These are phyloP conservation scores for Claviceps sp. DNA, from an alignment of 2,329 filamentous ascomycete genomes.

Conservation along the genomic window DNA sequence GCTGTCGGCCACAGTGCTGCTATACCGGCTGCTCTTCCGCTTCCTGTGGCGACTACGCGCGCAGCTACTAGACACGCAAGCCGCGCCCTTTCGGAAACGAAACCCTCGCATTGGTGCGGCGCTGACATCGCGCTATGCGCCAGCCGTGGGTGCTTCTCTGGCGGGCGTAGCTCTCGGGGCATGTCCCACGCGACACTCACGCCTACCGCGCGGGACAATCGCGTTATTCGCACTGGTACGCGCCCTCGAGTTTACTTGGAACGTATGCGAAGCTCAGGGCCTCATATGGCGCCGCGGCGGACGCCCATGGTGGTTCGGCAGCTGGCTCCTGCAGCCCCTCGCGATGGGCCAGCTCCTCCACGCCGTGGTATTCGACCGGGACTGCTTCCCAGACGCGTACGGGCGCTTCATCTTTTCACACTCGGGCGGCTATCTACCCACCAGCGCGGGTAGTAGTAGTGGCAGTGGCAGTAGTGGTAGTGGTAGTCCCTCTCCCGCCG, in stretches of 20 bases:
- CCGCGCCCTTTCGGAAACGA: constrained; percentile 64
- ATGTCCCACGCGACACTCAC: constrained; percentile 35
- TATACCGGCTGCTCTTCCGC: constrained; percentile 80
- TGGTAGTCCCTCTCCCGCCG: constrained; percentile 42
- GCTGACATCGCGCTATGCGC: constrained; percentile 71
- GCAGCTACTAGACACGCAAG: constrained; percentile 67
- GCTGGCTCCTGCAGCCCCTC: constrained; percentile 68
- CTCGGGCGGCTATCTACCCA: constrained; percentile 62
- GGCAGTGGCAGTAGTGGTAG: too few relatives aligned
- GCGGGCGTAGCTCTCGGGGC: constrained; percentile 74
- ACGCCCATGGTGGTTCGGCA: constrained; percentile 70
- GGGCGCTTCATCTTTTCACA: constrained; percentile 50
- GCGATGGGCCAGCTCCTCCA: constrained; percentile 66
- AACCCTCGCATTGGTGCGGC: constrained; percentile 65
- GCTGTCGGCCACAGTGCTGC: constrained; percentile 70
- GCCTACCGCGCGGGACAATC: constrained; percentile 58
- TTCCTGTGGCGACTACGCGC: constrained; percentile 72
- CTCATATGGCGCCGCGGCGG: constrained; percentile 49
- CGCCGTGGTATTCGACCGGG: constrained; percentile 62
- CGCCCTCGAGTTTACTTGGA: constrained; percentile 77
- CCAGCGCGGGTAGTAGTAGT: too few relatives aligned
- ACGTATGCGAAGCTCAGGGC: constrained; percentile 62
- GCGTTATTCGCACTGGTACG: constrained; percentile 72
- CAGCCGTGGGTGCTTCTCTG: constrained; percentile 78
- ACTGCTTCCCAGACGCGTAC: constrained; percentile 50